Evolutionary conservation across 2,329 filamentous ascomycete species (phyloP).

Genomic region (Diaporthe vexans): DNA sequence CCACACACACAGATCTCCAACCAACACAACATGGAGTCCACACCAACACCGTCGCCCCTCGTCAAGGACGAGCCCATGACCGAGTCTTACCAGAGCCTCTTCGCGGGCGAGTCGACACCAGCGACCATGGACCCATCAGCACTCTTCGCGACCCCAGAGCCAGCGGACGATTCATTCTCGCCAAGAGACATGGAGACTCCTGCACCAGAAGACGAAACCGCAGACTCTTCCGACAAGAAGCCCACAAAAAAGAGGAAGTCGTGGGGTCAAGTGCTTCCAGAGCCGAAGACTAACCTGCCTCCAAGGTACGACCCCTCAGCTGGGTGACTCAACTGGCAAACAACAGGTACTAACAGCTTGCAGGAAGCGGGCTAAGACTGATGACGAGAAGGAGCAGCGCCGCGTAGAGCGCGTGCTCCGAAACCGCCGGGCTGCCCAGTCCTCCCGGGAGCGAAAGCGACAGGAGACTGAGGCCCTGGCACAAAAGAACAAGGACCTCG

Average conservation of each 20-base stretch:
- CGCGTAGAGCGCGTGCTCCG: constrained; percentile 97
- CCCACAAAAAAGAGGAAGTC: constrained; percentile 94
- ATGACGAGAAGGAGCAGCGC: constrained; percentile 98
- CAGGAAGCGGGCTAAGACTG: constrained; percentile 97
- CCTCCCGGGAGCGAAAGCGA: constrained; percentile 93
- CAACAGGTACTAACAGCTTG: constrained; percentile 47
- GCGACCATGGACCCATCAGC: constrained; percentile 38
- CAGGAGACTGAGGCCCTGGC: constrained; percentile 89
- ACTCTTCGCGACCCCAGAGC: constrained; percentile 28
- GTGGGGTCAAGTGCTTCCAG: constrained; percentile 96
- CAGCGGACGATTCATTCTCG: constrained; percentile 27
- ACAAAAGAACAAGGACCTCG: constrained; percentile 78
- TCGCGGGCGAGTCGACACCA: constrained; percentile 42
- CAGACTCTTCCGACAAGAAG: constrained; percentile 72
- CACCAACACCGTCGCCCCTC: constrained; percentile 33
- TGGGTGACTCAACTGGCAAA: constrained; percentile 13
- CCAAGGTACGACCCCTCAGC: constrained; percentile 74
- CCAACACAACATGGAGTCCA: constrained; percentile 24
- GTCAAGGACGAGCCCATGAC: constrained; percentile 36
- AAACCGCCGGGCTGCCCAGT: constrained; percentile 96
- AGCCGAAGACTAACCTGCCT: constrained; percentile 95
- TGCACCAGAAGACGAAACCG: constrained; percentile 41
- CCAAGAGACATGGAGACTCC: constrained; percentile 41
- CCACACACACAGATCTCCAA: constrained; percentile 23
- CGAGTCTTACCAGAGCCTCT: constrained; percentile 32